Base-by-base conservation (phyloP, 225 moss, liverwort and hornwort species). In the Bryoerythrophyllum caledonicum region DNA sequence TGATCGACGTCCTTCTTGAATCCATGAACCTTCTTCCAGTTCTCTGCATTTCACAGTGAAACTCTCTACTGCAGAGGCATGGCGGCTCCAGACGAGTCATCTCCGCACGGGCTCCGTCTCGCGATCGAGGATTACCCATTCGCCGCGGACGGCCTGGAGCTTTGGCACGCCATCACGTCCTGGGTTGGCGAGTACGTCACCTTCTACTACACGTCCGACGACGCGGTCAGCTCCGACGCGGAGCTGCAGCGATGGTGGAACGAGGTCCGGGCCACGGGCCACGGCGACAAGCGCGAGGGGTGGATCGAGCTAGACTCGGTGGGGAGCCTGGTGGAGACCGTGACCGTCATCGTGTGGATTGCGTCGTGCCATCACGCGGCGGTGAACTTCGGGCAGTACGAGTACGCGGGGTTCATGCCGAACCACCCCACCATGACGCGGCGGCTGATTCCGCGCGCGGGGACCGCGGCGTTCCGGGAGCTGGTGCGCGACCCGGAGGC, bases 171-270 rank as follows among this genome's bases (percentile, higher is more conserved):
- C 3, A 84, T 92, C 23, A 26, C 71, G 49, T n/a, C 63, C 24
- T 92, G 92, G 92, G 71, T 92, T 10, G 34, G 15, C 11, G 88
- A 92, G 4, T 84, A 90, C 32, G 74, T 90, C 38, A 58, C 11
- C 17, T 73, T 86, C 23, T 71, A 80, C 63, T 92, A 92, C 75
- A 10, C 67, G 6, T 75, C 84, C 11, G 84, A 86, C 23, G 34
- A 21, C 41, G 57, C 56, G 12, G 84, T 92, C 21, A 65, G 55
- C 1, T 44, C 73, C 5, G 92, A 92, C 73, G 2, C 20, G 46
- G 92, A 92, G 77, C 88, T 92, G 14, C 88, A 88, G 68, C 76
- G 70, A 46, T 92, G 92, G 92, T 92, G 92, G 92, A 69, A 71
- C 4, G 92, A 92, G 61, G 84, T 92, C 44, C 86, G 92, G 15